phyloP scores from a whole-genome alignment of 148 eudicot species.

The Agrostemma githago region DNA sequence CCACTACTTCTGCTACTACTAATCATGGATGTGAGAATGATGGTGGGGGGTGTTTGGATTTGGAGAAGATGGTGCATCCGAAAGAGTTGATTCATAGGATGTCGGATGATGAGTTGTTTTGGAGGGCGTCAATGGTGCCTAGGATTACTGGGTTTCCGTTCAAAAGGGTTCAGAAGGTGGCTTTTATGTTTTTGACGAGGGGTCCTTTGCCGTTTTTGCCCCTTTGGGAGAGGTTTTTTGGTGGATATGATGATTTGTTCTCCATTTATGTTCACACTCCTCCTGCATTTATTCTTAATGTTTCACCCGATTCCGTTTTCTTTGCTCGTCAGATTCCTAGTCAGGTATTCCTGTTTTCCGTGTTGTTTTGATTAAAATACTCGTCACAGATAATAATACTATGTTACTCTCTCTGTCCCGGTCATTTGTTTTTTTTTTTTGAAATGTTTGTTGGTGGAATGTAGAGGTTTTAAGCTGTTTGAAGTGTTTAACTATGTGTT shows the following conservation, averaged over 20 bases:
- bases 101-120: slow-evolving; percentile 59
- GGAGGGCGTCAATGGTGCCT: slow-evolving; percentile 87
- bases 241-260: slow-evolving; percentile 48
- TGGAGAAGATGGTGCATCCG: slow-evolving; percentile 38
- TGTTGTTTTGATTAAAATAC: neutral
- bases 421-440: neutral
- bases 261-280: slow-evolving; percentile 66
- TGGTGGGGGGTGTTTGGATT: slow-evolving; percentile 32
- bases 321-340: slow-evolving; percentile 66
- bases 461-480: too few species aligned
- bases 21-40: slow-evolving; percentile 19
- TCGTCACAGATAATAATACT: too few species aligned
- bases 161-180: slow-evolving; percentile 58
- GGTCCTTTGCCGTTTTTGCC: slow-evolving; percentile 69
- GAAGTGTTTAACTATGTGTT: too few species aligned
- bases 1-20: neutral
- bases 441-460: too few species aligned
- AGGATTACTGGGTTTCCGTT: slow-evolving; percentile 49
- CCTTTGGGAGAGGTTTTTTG: slow-evolving; percentile 82
- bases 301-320: slow-evolving; percentile 56
- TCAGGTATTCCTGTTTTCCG: slow-evolving; percentile 36
- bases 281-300: slow-evolving; percentile 54
- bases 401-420: neutral
- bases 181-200: slow-evolving; percentile 76
- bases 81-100: slow-evolving; percentile 44